Percentiles rank a stretch among this genome's conserved stretches.
These are phyloP conservation scores for Blastocystis sp. DNA, from an alignment of 352 stramenopile genomes.

Conservation along the genomic window DNA sequence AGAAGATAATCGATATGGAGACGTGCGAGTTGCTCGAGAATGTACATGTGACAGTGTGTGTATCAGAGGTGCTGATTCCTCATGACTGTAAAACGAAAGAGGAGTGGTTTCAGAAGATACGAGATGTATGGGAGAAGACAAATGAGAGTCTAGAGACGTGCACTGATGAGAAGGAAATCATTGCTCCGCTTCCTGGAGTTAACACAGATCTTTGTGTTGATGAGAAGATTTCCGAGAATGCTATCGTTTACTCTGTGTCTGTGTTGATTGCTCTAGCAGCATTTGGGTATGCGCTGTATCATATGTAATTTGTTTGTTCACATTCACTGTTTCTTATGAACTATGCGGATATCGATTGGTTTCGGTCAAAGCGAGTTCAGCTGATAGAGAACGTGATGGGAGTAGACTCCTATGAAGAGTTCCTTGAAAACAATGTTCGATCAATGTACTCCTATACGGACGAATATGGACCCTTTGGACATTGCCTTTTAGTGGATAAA, in stretches of 20 bases:
- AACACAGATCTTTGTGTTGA: constrained; percentile 51
- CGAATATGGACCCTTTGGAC: background rate
- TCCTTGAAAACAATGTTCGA: background rate
- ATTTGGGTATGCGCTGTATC: constrained; percentile 10
- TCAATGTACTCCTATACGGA: background rate
- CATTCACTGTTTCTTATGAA: background rate
- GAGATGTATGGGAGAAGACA: constrained; percentile 13
- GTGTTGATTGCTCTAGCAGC: background rate
- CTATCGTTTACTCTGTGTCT: constrained; percentile 25
- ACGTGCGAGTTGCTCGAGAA: background rate
- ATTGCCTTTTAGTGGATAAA: background rate
- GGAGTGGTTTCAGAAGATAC: constrained; percentile 34
- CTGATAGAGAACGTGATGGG: background rate
- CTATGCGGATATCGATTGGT: background rate
- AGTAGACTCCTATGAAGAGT: background rate
- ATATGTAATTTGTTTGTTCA: constrained; percentile 22
- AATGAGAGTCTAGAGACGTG: background rate
- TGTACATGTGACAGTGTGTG: constrained; percentile 7
- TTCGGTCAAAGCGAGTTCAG: background rate
- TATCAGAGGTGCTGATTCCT: constrained; percentile 47
- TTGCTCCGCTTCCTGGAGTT: constrained; percentile 29
- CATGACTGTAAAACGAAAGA: constrained; percentile 58
- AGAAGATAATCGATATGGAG: constrained; percentile 23
- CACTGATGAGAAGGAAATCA: constrained; percentile 17
- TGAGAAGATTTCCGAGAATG: background rate